Evolutionary conservation across 495 filamentous ascomycete genomes (phyloP), one percentile per base, ranked within the genome.

Genomic region (Melanomma pulvis-pyrius): DNA sequence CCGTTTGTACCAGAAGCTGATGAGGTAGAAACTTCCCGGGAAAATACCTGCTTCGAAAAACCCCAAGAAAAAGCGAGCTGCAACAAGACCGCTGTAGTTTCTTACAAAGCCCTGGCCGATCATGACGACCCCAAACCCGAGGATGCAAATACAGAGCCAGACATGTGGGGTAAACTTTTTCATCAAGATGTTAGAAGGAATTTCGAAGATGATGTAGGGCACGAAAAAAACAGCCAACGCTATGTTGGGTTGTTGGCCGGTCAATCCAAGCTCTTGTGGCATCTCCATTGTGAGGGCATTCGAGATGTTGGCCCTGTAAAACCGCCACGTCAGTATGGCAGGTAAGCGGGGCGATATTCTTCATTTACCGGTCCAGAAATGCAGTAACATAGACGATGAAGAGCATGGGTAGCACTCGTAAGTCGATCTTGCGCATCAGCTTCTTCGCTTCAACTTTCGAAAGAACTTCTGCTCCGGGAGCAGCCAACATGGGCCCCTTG

Each of bases 1-100:
- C 5, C 55, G 30, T 22, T 47, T 41, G 39, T 59, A 59, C 55
- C 55, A 59, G 32, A 59, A 51, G 32, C 55, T 47, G 6, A 59
- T 48, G 12, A 55, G 51, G 21, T 55, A 55, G 21, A 55, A 55
- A 24, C 51, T 24, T 55, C 55, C 55, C 7, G 55, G 55, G 22
- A 59, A 59, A 7, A 59, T 25, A 19, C 55, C 55, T 11, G 55
- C 39, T 47, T 59, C 55, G 11, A 30, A 29, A 26, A 59, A 8
- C 12, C 55, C 55, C 19, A 59, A 6, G 6, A 59, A 26, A 28
- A 59, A 59, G 12, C 55, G 55, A 5, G 34, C 47, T 8, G 32
- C 24, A 12, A 59, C 32, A 11, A 59, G 34, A 5, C 55, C 55
- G 22, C 51, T 24, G 21, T 25, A 55, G 26, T 41, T 28, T 59